phyloP scores from a whole-genome alignment of 1,284 basidiomycete species.

The Marasmius fiardii region DNA sequence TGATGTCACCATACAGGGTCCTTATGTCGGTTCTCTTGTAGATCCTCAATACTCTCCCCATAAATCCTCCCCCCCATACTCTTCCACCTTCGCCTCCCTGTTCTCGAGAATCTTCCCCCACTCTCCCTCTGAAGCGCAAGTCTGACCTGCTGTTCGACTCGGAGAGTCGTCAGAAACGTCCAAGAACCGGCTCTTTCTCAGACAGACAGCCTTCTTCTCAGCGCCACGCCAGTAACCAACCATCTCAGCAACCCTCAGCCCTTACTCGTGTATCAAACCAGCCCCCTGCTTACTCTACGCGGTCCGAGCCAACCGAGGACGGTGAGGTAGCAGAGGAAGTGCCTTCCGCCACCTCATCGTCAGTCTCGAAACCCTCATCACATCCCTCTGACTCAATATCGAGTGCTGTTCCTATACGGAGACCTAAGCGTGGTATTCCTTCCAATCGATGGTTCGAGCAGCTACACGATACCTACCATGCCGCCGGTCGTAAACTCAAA shows the following conservation, averaged over 20 bases:
- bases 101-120: slow-evolving; percentile 60
- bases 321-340: slow-evolving; percentile 50
- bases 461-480: slow-evolving; percentile 62
- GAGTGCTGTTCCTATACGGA: slow-evolving; percentile 56
- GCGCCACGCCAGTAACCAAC: slow-evolving; percentile 21
- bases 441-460: slow-evolving; percentile 43
- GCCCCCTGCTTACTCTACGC: slow-evolving; percentile 27
- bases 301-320: slow-evolving; percentile 53
- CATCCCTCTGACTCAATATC: slow-evolving; percentile 29
- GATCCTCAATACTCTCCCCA: slow-evolving; percentile 55
- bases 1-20: slow-evolving; percentile 5
- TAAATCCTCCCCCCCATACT: slow-evolving; percentile 51
- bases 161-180: slow-evolving; percentile 55
- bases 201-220: slow-evolving; percentile 30
- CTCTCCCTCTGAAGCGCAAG: slow-evolving; percentile 58
- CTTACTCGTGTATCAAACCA: slow-evolving; percentile 24
- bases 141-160: slow-evolving; percentile 40
- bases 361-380: slow-evolving; percentile 24
- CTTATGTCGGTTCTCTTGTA: slow-evolving; percentile 27
- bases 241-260: slow-evolving; percentile 20
- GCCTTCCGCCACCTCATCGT: slow-evolving; percentile 19
- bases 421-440: slow-evolving; percentile 56
- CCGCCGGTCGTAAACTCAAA: slow-evolving; percentile 63
- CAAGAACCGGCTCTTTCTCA: slow-evolving; percentile 40
- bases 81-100: slow-evolving; percentile 66